phyloP scores from a whole-genome alignment of 495 filamentous ascomycete species.

The Podospora conica region DNA sequence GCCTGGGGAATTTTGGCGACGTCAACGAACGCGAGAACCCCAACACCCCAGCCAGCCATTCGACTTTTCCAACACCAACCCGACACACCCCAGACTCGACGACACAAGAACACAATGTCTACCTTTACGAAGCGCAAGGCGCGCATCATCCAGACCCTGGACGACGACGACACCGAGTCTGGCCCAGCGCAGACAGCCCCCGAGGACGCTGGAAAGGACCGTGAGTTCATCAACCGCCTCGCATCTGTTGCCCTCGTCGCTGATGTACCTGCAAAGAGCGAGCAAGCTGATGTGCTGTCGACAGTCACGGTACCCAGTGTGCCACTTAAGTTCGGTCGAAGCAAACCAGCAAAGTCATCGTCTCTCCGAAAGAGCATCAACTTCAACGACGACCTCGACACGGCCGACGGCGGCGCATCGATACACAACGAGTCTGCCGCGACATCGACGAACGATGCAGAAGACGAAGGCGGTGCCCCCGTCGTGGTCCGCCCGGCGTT shows the following conservation, averaged over 20 bases:
- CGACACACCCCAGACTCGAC: background rate
- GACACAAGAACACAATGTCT: slow-evolving; percentile 40
- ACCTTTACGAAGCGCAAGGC: slow-evolving; percentile 66
- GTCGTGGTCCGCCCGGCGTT: slow-evolving; percentile 33
- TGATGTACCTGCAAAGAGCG: slow-evolving; percentile 27
- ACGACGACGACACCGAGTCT: slow-evolving; percentile 49
- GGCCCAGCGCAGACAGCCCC: slow-evolving; percentile 22
- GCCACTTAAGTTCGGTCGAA: slow-evolving; percentile 37
- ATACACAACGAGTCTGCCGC: slow-evolving; percentile 12
- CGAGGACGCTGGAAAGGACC: slow-evolving; percentile 28
- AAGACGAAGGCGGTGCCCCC: slow-evolving; percentile 33
- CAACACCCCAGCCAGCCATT: background rate
- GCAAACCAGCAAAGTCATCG: slow-evolving; percentile 46
- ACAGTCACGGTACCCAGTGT: slow-evolving; percentile 28
- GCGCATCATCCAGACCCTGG: slow-evolving; percentile 64
- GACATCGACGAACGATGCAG: slow-evolving; percentile 24
- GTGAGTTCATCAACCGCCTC: slow-evolving; percentile 24
- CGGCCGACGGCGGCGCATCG: background rate
- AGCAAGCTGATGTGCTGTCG: slow-evolving; percentile 33
- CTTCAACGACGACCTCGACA: slow-evolving; percentile 33
- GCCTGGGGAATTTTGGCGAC: slow-evolving; percentile 7
- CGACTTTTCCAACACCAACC: background rate
- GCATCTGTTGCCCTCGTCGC: slow-evolving; percentile 17
- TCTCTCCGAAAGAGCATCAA: slow-evolving; percentile 45
- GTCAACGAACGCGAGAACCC: background rate